Percentiles rank a stretch among this genome's conserved stretches.
These are phyloP conservation scores for Dianthus caryophyllus DNA, from an alignment of 148 eudicot species.

Conservation along the genomic window DNA sequence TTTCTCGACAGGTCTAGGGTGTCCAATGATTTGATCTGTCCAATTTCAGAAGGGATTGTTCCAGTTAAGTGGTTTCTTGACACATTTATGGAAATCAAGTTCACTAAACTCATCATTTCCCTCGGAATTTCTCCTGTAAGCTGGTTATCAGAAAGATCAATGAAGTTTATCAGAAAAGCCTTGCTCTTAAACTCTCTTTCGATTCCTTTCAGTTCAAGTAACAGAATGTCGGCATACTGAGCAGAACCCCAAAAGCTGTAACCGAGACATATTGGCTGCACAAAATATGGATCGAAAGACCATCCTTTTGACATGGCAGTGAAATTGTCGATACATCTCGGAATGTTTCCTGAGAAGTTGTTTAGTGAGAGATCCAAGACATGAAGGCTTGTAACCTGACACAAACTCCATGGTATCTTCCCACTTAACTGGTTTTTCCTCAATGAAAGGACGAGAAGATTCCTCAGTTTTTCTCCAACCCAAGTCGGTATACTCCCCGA, in stretches of 20 bases:
- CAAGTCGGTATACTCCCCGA: constrained; percentile 29
- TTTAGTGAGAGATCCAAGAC: constrained; percentile 37
- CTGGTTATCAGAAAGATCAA: constrained; percentile 43
- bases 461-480: not conserved
- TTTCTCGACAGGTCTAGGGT: constrained; percentile 48
- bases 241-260: constrained; percentile 13
- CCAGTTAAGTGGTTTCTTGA: constrained; percentile 45
- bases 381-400: constrained; percentile 25
- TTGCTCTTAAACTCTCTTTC: constrained; percentile 30
- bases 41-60: constrained; percentile 36
- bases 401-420: constrained; percentile 33
- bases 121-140: constrained; percentile 35
- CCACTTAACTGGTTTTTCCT: constrained; percentile 30
- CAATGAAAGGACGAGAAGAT: constrained; percentile 20
- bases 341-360: constrained; percentile 35
- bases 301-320: constrained; percentile 16
- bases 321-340: constrained; percentile 32
- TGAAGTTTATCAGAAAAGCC: constrained; percentile 34
- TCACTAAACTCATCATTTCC: constrained; percentile 28
- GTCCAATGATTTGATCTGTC: constrained; percentile 21
- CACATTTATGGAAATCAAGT: constrained; percentile 33
- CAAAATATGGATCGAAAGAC: constrained; percentile 11
- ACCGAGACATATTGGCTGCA: constrained; percentile 9
- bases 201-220: constrained; percentile 28
- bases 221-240: constrained; percentile 33